These are phyloP conservation scores for Boletales sp. DNA, from an alignment of 768 basidiomycete species.

Conservation along the genomic window DNA sequence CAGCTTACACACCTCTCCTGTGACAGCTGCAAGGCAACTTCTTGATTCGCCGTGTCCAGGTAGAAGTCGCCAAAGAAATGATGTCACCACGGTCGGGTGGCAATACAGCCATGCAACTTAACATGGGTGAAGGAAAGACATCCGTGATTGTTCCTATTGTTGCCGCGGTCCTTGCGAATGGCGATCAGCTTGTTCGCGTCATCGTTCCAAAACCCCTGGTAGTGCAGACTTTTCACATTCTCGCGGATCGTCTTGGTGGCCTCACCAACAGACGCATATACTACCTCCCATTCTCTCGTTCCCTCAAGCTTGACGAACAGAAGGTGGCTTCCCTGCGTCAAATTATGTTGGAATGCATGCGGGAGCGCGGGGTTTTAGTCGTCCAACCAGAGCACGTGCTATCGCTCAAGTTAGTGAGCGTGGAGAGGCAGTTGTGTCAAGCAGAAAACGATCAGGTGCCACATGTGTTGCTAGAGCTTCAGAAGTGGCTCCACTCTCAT, in stretches of 20 bases:
- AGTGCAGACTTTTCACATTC: constrained; percentile 42
- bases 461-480: constrained; percentile 9
- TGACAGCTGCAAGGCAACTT: background rate
- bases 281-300: constrained; percentile 46
- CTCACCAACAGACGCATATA: constrained; percentile 43
- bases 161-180: constrained; percentile 38
- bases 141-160: constrained; percentile 39
- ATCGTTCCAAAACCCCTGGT: constrained; percentile 14
- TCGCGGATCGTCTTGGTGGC: constrained; percentile 38
- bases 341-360: constrained; percentile 28
- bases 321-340: constrained; percentile 6
- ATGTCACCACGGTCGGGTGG: background rate
- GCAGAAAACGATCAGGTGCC: constrained; percentile 17
- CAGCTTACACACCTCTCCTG: too few relatives aligned
- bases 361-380: constrained; percentile 9
- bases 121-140: too few relatives aligned
- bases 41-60: background rate
- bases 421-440: constrained; percentile 1
- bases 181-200: constrained; percentile 33
- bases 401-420: constrained; percentile 41
- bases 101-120: background rate
- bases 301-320: constrained; percentile 22
- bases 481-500: constrained; percentile 4
- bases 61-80: background rate
- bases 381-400: constrained; percentile 50